Base-by-base conservation (phyloP, 2,329 filamentous ascomycete genomes). In the Bretziella fagacearum region DNA sequence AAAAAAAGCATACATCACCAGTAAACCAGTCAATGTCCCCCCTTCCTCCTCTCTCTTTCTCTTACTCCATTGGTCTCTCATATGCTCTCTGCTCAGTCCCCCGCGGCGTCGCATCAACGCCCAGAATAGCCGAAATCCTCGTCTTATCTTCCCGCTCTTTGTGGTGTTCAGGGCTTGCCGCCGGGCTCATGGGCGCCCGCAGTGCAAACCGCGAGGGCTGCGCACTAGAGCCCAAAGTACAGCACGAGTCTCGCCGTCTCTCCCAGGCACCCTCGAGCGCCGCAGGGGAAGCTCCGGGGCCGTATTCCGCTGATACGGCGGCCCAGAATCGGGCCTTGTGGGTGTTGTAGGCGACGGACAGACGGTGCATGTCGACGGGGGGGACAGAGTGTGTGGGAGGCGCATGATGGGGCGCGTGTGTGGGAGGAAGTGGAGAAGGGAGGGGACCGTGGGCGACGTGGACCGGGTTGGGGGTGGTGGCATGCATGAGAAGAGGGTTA, bases 321-420 rank as follows among this genome's bases (percentile, higher is more conserved):
- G 72, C 67, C 82, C 83, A 89, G 64, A 89, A 87, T 6, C 73
- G 71, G 44, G 70, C 67, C 36, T 80, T 75, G 61, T 84, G 81
- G 6, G 72, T 65, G 45, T 77, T 71, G 61, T 87, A 87, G 54
- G 86, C 73, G 51, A 72, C 68, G 41, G 76, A 72, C 20, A 89
- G 75, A 41, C 80, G 78, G 23, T 70, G 65, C 56, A 77, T 69
- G 59, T 84, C 77, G 52, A 81, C 68, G 52, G 69, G 65, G 5
- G 37, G 36, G 10, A 17, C 26, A n/a, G 32, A 22, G 51, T 65
- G 58, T 53, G 60, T 53, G 39, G 62, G 55, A 11, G 56, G 57
- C 52, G 60, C 60, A 37, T 52, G 49, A 7, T 52, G 52, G 1
- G 57, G 55, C 20, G 61, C 63, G 3, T 58, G 59, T 8, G 66